Conservation (phyloP, 768 basidiomycete genomes). For the Hydnomerulius pinastri region DNA sequence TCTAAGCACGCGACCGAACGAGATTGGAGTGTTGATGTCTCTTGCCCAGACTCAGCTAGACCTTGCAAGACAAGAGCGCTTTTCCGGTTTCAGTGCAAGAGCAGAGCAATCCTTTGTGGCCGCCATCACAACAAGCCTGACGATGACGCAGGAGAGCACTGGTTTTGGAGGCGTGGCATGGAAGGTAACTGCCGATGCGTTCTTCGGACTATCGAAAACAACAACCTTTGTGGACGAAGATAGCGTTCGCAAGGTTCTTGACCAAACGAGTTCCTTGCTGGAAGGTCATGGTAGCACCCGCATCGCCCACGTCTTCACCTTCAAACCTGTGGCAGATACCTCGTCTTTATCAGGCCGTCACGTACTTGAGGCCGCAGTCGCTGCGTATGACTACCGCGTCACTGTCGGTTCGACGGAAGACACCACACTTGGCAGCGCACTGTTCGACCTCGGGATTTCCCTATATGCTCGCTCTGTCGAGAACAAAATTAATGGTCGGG, state of each 20-base stretch:
- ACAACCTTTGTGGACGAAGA: conserved; percentile 50
- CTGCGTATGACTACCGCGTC: conserved; percentile 62
- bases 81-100: conserved; percentile 71
- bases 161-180: conserved; percentile 76
- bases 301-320: conserved; percentile 42
- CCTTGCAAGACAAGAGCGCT: conserved; percentile 63
- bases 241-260: conserved; percentile 36
- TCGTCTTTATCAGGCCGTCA: conserved; percentile 33
- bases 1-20: conserved; percentile 54
- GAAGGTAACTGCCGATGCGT: conserved; percentile 82
- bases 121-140: conserved; percentile 55
- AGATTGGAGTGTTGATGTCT: conserved; percentile 71
- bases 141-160: conserved; percentile 48
- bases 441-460: conserved; percentile 72
- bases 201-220: conserved; percentile 62
- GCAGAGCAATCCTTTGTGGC: conserved; percentile 72
- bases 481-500: conserved; percentile 17
- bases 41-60: conserved; percentile 74
- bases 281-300: conserved; percentile 42
- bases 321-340: conserved; percentile 27
- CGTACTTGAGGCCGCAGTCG: conserved; percentile 53
- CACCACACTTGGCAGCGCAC: conserved; percentile 54
- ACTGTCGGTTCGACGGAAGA: conserved; percentile 57
- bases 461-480: conserved; percentile 51
- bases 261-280: conserved; percentile 39